Conservation (phyloP, 306 rosid genomes). For the Hippophae rhamnoides region DNA sequence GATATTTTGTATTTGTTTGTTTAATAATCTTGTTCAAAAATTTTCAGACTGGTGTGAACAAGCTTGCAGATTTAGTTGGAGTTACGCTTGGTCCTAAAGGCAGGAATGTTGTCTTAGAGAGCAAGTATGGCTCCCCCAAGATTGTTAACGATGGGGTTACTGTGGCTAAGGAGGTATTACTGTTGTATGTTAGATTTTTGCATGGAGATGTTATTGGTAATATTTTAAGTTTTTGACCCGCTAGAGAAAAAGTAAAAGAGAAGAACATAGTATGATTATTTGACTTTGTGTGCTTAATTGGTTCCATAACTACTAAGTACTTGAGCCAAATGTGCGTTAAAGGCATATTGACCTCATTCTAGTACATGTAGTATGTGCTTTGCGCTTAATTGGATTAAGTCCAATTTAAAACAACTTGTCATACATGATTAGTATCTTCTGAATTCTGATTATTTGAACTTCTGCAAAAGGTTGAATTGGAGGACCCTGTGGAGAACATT, state of each 20-base stretch:
- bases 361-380: too few species aligned
- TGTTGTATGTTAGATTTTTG: too few species aligned
- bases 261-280: not conserved
- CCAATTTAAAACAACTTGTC: too few species aligned
- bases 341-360: too few species aligned
- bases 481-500: conserved; percentile 98
- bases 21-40: not conserved
- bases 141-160: conserved; percentile 98
- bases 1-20: not conserved
- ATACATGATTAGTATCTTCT: not conserved
- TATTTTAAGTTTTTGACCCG: too few species aligned
- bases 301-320: too few species aligned
- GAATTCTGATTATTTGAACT: too few species aligned
- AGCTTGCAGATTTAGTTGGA: conserved; percentile 97
- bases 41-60: conserved; percentile 81
- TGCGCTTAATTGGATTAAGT: too few species aligned
- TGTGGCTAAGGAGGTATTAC: conserved; percentile 77
- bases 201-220: not conserved
- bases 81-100: conserved; percentile 99
- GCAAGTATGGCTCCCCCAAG: conserved; percentile 97
- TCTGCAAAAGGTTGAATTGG: conserved; percentile 74
- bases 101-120: conserved; percentile 90
- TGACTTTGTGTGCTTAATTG: not conserved
- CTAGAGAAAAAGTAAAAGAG: too few species aligned
- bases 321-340: too few species aligned